phyloP scores from a whole-genome alignment of 1,139 yeast genomes.

The Saccharomyces uvarum region DNA sequence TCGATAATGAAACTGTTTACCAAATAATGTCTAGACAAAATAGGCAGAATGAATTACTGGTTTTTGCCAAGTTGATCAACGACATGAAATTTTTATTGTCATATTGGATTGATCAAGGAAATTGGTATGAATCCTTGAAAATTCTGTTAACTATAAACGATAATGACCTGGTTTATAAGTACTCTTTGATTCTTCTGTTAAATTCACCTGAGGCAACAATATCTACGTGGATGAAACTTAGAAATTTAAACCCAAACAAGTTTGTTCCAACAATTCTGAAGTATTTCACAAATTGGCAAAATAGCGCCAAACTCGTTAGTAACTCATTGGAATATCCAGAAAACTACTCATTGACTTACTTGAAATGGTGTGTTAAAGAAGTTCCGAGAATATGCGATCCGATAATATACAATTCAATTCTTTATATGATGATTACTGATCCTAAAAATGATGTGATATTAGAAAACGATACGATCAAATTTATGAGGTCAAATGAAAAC shows the following conservation, averaged over 20 bases:
- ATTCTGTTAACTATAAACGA: slow-evolving; percentile 40
- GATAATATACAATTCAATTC: slow-evolving; percentile 60
- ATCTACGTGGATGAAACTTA: slow-evolving; percentile 66
- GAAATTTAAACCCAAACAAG: slow-evolving; percentile 44
- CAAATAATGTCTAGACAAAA: slow-evolving; percentile 66
- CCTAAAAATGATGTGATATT: slow-evolving; percentile 22
- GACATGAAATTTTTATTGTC: slow-evolving; percentile 65
- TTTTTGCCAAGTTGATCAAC: slow-evolving; percentile 58
- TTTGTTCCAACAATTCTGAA: slow-evolving; percentile 70
- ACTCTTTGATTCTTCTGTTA: slow-evolving; percentile 58
- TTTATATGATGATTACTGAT: slow-evolving; percentile 53
- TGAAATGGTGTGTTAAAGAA: slow-evolving; percentile 54
- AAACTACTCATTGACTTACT: slow-evolving; percentile 61
- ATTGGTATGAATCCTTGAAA: slow-evolving; percentile 69
- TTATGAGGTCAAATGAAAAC: slow-evolving; percentile 37
- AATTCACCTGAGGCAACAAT: slow-evolving; percentile 66
- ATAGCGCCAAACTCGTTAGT: slow-evolving; percentile 23
- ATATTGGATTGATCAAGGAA: slow-evolving; percentile 58
- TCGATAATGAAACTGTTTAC: slow-evolving; percentile 63
- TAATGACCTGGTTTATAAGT: slow-evolving; percentile 50
- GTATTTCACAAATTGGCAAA: slow-evolving; percentile 46
- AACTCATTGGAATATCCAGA: slow-evolving; percentile 26
- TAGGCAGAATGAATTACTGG: slow-evolving; percentile 53
- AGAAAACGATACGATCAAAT: slow-evolving; percentile 41
- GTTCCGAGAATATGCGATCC: slow-evolving; percentile 39